A percentile compares a stretch with the other conserved stretches of the same genome.
Conservation (phyloP, 345 rosid species). For the Populus alba region DNA sequence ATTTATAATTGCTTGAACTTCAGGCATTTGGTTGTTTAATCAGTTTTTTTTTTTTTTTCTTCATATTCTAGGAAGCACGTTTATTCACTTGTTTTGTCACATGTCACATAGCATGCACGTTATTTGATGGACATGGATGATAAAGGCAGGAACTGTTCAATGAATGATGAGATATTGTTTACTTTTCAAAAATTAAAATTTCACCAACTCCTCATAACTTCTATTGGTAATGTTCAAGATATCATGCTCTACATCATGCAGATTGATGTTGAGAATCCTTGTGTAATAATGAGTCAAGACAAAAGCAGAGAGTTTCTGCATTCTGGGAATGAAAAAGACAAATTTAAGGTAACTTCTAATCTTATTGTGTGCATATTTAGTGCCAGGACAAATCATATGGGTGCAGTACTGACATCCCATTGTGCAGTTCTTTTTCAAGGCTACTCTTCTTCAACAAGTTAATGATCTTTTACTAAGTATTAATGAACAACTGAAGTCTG, state of each 20-base stretch:
- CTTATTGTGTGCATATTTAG: not conserved
- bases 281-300: conserved; percentile 97
- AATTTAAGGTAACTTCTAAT: conserved; percentile 63
- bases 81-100: too few relatives aligned
- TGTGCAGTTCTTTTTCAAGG: conserved; percentile 87
- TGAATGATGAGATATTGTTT: not conserved
- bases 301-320: conserved; percentile 96
- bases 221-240: not conserved
- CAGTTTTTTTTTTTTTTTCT: too few relatives aligned
- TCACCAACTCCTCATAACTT: not conserved
- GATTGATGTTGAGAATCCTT: conserved; percentile 99
- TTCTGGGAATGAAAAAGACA: conserved; percentile 94
- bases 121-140: too few relatives aligned
- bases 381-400: conserved; percentile 11
- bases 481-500: conserved; percentile 50
- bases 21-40: too few relatives aligned
- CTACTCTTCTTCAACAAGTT: conserved; percentile 95
- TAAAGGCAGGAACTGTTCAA: too few relatives aligned
- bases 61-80: too few relatives aligned
- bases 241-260: conserved; percentile 14
- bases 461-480: conserved; percentile 76
- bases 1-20: too few relatives aligned
- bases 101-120: too few relatives aligned
- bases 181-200: not conserved
- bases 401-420: conserved; percentile 28